Conservation (phyloP, 108 stramenopile species). For the Fragilaria crotonensis region DNA sequence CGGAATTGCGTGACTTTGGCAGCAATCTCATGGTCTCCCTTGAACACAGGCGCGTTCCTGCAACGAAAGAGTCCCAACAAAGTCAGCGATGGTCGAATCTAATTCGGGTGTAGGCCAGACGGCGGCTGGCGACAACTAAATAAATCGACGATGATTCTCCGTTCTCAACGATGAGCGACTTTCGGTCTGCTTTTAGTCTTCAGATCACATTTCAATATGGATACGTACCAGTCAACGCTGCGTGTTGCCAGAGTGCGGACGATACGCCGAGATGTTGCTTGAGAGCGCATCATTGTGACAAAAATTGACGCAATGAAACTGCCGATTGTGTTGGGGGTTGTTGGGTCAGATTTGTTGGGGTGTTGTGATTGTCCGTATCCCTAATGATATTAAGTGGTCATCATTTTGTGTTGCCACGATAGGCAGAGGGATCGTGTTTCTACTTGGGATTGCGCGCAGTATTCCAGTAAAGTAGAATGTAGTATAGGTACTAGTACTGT, state of each 20-base stretch:
- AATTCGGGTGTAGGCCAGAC: neutral
- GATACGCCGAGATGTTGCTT: neutral
- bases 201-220: neutral
- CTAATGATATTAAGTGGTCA: no score
- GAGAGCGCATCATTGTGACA: no score
- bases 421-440: no score
- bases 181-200: neutral
- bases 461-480: no score
- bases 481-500: no score
- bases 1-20: constrained; percentile 70
- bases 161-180: neutral
- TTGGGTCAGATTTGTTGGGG: no score
- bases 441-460: no score
- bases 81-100: neutral
- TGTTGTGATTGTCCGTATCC: no score
- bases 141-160: neutral
- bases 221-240: constrained; percentile 4
- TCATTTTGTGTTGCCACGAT: no score
- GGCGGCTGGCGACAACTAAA: neutral
- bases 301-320: no score
- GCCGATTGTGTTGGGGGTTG: no score
- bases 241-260: constrained; percentile 3
- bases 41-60: constrained; percentile 77
- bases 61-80: neutral
- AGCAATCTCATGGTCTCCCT: constrained; percentile 62